Evolutionary conservation across 129 eudicot species (phyloP).

Genomic region (Helianthus annuus): DNA sequence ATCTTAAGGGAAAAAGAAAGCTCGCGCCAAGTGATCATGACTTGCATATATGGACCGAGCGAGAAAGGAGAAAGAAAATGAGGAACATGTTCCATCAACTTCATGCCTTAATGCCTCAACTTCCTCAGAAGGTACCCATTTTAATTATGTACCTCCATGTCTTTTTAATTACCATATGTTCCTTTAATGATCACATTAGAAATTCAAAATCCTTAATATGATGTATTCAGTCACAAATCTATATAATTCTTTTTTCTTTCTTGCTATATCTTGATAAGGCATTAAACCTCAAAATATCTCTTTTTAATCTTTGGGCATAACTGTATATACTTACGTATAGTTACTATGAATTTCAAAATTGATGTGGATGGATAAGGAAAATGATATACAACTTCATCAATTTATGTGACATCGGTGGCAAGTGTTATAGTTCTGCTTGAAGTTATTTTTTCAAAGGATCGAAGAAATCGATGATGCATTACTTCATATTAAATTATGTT

Average conservation of each 20-base stretch:
- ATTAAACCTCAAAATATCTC: neutral
- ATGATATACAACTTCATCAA: neutral
- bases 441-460: too few species aligned
- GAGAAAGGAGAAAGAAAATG: constrained; percentile 98
- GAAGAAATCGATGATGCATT: too few species aligned
- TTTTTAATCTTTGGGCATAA: too few species aligned
- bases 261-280: neutral
- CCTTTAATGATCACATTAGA: neutral
- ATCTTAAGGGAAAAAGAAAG: constrained; percentile 24
- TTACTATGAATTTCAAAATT: neutral
- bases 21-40: constrained; percentile 55
- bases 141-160: neutral
- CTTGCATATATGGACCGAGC: constrained; percentile 78
- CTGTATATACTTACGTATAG: too few species aligned
- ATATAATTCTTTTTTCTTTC: neutral
- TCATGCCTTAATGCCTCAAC: constrained; percentile 80
- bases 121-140: constrained; percentile 65
- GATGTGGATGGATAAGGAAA: neutral
- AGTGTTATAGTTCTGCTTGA: too few species aligned
- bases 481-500: too few species aligned
- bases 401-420: neutral
- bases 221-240: neutral
- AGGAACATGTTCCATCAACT: constrained; percentile 77
- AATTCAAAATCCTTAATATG: neutral
- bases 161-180: neutral